Evolutionary conservation across 108 stramenopile species (phyloP), one percentile per base, ranked within the genome.

Genomic region (Nitzschia sp.): DNA sequence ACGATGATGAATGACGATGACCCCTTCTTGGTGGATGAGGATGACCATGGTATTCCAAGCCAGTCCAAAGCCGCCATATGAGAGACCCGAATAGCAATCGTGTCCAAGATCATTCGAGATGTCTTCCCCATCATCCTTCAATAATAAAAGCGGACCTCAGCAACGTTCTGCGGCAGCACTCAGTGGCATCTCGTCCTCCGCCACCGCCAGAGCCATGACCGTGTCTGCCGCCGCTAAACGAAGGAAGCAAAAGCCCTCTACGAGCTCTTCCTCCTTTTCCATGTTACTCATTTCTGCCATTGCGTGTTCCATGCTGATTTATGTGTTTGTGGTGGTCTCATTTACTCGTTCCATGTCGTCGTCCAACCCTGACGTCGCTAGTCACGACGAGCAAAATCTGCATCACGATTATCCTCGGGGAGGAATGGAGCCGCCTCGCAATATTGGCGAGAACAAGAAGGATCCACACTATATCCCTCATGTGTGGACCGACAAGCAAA

Each of bases 321-420:
- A 62, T 46, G 61, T 62, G 19, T 9, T 62, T 45, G 61, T 34
- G 15, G 61, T 62, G 42, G 61, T 62, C 18, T 42, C 26, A 13
- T 42, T 62, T 13, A 62, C 61, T 1, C 19, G 25, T 26, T 62
- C 61, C 1, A 27, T 62, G 9, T 17, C 31, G 5, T 23, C 61
- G 25, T 15, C 24, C 1, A 62, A 62, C 38, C 54, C n/a, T 15
- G 54, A 26, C 13, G 6, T 1, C 2, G 25, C 15, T 54, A 15
- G 13, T 54, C 25, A 54, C 24, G 23, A 15, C 15, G 23, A 26
- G 23, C 23, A 54, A 25, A 54, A 54, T 25, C 19, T n/a, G n/a
- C 19, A 21, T 1, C n/a, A 47, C n/a, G 13, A 2, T 23, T 27
- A 54, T 1, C 54, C 2, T 54, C 24, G n/a, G 21, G 13, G 19